These are phyloP conservation scores for Gymnopus androsaceus DNA, from an alignment of 1,284 basidiomycete species.

Conservation along the genomic window DNA sequence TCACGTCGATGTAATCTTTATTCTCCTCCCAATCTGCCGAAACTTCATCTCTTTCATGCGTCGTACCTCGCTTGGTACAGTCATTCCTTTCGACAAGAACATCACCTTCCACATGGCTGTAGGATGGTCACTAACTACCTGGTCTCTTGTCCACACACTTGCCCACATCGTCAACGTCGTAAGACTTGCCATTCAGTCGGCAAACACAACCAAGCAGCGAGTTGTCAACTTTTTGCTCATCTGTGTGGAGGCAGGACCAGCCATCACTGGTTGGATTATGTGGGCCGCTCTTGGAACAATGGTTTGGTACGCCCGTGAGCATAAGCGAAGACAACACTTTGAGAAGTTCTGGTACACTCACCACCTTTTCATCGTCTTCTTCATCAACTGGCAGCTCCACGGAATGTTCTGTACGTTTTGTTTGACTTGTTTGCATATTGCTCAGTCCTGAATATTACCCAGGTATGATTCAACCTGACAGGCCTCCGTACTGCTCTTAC, in stretches of 20 bases:
- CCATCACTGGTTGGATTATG: constrained; percentile 91
- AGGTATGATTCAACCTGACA: constrained; percentile 81
- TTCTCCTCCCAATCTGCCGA: constrained; percentile 88
- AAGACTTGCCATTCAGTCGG: constrained; percentile 62
- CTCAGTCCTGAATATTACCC: background rate
- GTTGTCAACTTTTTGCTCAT: constrained; percentile 69
- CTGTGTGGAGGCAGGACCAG: constrained; percentile 85
- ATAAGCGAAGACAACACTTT: constrained; percentile 70
- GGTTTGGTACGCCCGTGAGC: constrained; percentile 83
- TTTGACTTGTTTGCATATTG: background rate
- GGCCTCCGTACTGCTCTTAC: constrained; percentile 81
- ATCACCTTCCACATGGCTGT: constrained; percentile 87
- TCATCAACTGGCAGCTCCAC: constrained; percentile 89
- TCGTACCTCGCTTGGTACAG: constrained; percentile 75
- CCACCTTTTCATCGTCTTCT: constrained; percentile 88
- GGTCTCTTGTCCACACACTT: constrained; percentile 71
- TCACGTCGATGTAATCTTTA: constrained; percentile 89
- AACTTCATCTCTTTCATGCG: constrained; percentile 87
- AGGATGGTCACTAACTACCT: constrained; percentile 83
- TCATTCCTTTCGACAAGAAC: constrained; percentile 91
- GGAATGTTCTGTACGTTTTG: constrained; percentile 78
- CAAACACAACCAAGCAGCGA: constrained; percentile 52
- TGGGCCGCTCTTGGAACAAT: constrained; percentile 69
- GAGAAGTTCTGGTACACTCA: constrained; percentile 91
- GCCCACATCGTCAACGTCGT: constrained; percentile 85